Conservation (phyloP, 148 eudicot species). For the Persicaria maculosa region DNA sequence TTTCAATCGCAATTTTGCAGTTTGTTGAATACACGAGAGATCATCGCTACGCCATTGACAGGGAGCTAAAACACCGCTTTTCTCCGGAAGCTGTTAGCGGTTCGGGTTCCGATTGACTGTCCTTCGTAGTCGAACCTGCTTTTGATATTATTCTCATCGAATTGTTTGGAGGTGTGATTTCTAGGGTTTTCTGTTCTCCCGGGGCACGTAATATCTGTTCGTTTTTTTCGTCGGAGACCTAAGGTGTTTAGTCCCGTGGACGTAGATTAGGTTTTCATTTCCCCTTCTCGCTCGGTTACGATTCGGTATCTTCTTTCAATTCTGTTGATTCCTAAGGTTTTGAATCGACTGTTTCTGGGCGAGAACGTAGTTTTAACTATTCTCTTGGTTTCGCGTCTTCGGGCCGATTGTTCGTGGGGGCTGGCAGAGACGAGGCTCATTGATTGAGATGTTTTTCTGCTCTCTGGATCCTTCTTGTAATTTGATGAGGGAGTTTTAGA, state of each 20-base stretch:
- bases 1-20: neutral
- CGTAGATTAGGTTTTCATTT: neutral
- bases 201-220: neutral
- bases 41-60: neutral
- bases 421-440: conserved; percentile 6
- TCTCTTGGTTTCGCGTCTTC: neutral
- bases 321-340: neutral
- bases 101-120: conserved; percentile 10
- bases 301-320: conserved; percentile 3
- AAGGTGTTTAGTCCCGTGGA: neutral
- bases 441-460: neutral
- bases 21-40: neutral
- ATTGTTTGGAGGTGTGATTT: neutral
- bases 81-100: neutral
- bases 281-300: conserved; percentile 1
- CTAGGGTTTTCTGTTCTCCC: conserved; percentile 18
- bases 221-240: neutral
- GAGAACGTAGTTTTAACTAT: neutral
- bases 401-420: neutral
- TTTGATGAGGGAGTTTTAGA: conserved; percentile 19
- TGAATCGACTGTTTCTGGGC: neutral
- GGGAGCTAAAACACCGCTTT: neutral
- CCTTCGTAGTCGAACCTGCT: neutral
- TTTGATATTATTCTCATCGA: neutral
- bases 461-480: conserved; percentile 11